Conservation (phyloP, 2,329 filamentous ascomycete genomes). For the Chaetomiaceae sp. region DNA sequence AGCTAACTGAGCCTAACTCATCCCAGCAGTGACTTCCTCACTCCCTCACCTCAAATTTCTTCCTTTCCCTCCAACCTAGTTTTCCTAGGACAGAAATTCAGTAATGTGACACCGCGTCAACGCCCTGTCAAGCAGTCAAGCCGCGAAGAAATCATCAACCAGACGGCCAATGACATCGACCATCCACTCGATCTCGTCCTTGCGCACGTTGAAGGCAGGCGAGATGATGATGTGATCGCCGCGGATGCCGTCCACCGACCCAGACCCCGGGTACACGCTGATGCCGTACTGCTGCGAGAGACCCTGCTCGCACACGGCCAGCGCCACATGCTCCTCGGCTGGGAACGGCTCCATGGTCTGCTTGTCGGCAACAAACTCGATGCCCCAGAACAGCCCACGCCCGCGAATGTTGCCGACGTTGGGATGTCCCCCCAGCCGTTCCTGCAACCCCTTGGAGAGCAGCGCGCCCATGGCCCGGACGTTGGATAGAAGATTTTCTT, state of each 20-base stretch:
- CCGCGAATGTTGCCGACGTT: slow-evolving; percentile 41
- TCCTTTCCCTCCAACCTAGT: no score
- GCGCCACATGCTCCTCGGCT: slow-evolving; percentile 29
- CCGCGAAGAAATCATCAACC: slow-evolving; percentile 50
- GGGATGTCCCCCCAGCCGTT: slow-evolving; percentile 31
- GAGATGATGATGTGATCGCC: slow-evolving; percentile 69
- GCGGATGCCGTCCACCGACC: slow-evolving; percentile 52
- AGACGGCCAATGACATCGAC: slow-evolving; percentile 48
- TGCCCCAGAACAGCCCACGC: slow-evolving; percentile 41
- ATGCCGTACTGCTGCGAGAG: slow-evolving; percentile 33
- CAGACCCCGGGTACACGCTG: slow-evolving; percentile 58
- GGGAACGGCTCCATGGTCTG: slow-evolving; percentile 32
- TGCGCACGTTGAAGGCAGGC: slow-evolving; percentile 61
- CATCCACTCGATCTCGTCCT: slow-evolving; percentile 51
- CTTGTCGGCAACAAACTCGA: slow-evolving; percentile 39
- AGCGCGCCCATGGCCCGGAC: slow-evolving; percentile 31
- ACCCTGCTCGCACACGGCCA: slow-evolving; percentile 32
- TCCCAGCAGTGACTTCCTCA: no score
- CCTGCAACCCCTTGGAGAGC: slow-evolving; percentile 29
- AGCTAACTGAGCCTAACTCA: no score
- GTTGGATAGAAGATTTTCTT: slow-evolving; percentile 34
- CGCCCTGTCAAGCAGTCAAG: no score
- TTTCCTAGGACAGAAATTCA: no score
- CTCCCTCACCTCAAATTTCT: no score
- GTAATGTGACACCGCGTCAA: no score